Evolutionary conservation across 2,329 filamentous ascomycete genomes (phyloP).

Genomic region (Fusarium duplospermum): DNA sequence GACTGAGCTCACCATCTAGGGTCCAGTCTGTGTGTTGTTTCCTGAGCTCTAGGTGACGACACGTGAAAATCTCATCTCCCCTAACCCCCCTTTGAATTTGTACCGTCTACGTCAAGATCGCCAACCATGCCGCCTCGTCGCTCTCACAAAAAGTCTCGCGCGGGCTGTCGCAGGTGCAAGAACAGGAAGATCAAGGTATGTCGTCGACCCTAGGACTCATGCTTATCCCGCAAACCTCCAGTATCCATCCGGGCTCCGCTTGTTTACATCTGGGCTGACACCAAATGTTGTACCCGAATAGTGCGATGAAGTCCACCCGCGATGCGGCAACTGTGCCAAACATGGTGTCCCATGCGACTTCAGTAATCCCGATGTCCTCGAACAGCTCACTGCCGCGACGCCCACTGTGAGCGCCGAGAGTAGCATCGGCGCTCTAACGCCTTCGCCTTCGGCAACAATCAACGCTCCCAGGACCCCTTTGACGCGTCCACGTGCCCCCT

Average conservation of each 20-base stretch:
- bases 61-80: constrained; percentile 22
- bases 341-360: constrained; percentile 76
- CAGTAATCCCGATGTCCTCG: constrained; percentile 62
- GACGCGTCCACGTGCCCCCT: constrained; percentile 37
- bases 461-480: constrained; percentile 40
- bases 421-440: constrained; percentile 38
- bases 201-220: not conserved
- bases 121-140: constrained; percentile 70
- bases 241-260: not conserved
- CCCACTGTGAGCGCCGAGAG: constrained; percentile 47
- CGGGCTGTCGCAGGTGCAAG: constrained; percentile 75
- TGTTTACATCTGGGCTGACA: constrained; percentile 26
- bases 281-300: constrained; percentile 42
- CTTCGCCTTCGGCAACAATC: constrained; percentile 35
- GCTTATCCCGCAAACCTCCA: constrained; percentile 2
- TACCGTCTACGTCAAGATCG: not conserved
- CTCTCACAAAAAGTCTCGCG: constrained; percentile 77
- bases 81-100: not conserved
- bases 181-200: constrained; percentile 75
- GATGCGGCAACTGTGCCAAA: constrained; percentile 74
- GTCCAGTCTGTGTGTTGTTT: constrained; percentile 39
- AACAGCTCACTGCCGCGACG: constrained; percentile 56
- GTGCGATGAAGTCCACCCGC: constrained; percentile 75
- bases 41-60: constrained; percentile 38
- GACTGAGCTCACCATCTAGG: constrained; percentile 41